A percentile compares a stretch with the other conserved stretches of the same genome.
These are phyloP conservation scores for Candida saitoana DNA, from an alignment of 805 yeast species.

Conservation along the genomic window DNA sequence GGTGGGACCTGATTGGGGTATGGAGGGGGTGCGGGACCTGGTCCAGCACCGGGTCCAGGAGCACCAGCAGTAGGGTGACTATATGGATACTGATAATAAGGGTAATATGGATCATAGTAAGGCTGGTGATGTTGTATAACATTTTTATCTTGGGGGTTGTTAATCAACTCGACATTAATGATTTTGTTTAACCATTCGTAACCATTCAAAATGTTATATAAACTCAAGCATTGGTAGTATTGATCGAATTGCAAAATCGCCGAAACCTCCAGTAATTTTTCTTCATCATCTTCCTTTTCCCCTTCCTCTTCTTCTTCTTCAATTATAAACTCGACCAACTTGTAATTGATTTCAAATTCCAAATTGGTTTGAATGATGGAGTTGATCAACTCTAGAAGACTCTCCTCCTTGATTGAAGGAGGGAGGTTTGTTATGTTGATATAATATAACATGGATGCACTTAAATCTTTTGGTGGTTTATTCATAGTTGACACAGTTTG, in stretches of 20 bases:
- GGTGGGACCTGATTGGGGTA: not conserved
- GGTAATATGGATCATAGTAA: not conserved
- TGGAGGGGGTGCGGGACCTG: not conserved
- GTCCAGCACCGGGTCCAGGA: not conserved
- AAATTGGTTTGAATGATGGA: conserved; percentile 13
- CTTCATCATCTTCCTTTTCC: too few relatives aligned
- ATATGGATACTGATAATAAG: not conserved
- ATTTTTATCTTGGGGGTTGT: not conserved
- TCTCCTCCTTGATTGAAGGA: conserved; percentile 7
- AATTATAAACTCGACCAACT: conserved; percentile 7
- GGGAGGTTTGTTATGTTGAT: conserved; percentile 13
- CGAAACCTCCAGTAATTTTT: not conserved
- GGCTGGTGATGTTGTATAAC: not conserved
- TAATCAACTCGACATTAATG: conserved; percentile 14
- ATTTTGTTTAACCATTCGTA: conserved; percentile 20
- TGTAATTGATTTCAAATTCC: conserved; percentile 6
- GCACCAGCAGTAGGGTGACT: not conserved
- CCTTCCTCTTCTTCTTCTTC: conserved; percentile 3
- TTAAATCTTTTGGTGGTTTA: not conserved
- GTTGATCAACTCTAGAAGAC: conserved; percentile 15
- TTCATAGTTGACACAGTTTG: too few relatives aligned
- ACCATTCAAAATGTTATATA: conserved; percentile 19
- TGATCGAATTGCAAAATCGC: conserved; percentile 4
- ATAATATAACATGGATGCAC: not conserved
- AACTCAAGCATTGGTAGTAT: conserved; percentile 2